These are phyloP conservation scores for Sporothrix euskadiensis DNA, from an alignment of 2,329 filamentous ascomycete genomes.

Conservation along the genomic window DNA sequence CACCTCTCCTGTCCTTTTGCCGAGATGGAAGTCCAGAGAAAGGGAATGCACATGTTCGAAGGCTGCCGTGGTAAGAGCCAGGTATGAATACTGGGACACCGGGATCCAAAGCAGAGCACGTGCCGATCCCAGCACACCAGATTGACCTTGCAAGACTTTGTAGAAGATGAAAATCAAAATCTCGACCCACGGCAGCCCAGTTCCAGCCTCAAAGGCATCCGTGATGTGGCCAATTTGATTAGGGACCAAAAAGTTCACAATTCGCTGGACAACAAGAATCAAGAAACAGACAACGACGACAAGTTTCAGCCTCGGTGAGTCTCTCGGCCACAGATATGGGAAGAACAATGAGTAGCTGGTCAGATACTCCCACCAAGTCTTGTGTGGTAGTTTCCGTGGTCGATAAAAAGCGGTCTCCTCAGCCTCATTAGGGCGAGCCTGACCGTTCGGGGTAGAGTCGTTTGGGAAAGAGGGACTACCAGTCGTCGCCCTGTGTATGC, in stretches of 20 bases:
- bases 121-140: slow-evolving; percentile 79
- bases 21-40: slow-evolving; percentile 93
- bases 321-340: slow-evolving; percentile 93
- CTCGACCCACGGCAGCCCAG: slow-evolving; percentile 66
- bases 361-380: slow-evolving; percentile 95
- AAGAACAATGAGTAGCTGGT: slow-evolving; percentile 92
- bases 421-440: slow-evolving; percentile 44
- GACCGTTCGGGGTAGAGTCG: slow-evolving; percentile 23
- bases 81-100: slow-evolving; percentile 94
- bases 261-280: slow-evolving; percentile 76
- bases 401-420: slow-evolving; percentile 81
- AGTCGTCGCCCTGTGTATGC: slow-evolving; percentile 39
- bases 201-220: slow-evolving; percentile 59
- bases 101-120: slow-evolving; percentile 91
- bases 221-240: slow-evolving; percentile 78
- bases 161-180: slow-evolving; percentile 76
- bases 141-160: slow-evolving; percentile 82
- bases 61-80: slow-evolving; percentile 87
- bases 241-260: slow-evolving; percentile 85
- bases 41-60: slow-evolving; percentile 97
- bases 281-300: slow-evolving; percentile 80
- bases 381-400: slow-evolving; percentile 79
- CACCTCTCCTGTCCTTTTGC: slow-evolving; percentile 95
- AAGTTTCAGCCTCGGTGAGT: slow-evolving; percentile 69
- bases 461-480: slow-evolving; percentile 31